These are phyloP conservation scores for Suhomyces anneliseae DNA, from an alignment of 1,139 yeast species.

Conservation along the genomic window DNA sequence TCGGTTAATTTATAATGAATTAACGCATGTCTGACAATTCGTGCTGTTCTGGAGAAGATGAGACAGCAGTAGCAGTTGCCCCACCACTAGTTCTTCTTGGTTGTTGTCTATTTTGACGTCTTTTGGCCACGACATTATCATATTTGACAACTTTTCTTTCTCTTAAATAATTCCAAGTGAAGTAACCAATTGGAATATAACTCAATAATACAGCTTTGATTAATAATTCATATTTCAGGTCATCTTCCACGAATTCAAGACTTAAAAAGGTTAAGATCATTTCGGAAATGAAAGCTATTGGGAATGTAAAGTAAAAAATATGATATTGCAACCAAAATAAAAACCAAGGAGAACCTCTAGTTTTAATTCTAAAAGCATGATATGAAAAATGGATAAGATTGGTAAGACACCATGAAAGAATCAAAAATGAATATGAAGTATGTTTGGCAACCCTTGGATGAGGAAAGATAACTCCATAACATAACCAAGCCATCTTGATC, in stretches of 20 bases:
- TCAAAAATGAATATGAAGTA: conserved; percentile 47
- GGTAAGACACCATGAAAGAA: conserved; percentile 45
- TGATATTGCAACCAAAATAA: conserved; percentile 42
- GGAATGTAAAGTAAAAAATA: conserved; percentile 44
- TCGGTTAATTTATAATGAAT: not conserved
- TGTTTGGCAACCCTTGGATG: conserved; percentile 53
- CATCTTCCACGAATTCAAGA: conserved; percentile 44
- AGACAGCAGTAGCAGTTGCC: not conserved
- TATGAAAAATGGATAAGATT: conserved; percentile 46
- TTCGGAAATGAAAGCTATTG: conserved; percentile 49
- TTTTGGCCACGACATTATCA: conserved; percentile 24
- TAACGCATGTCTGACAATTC: conserved; percentile 1
- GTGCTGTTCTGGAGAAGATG: conserved; percentile 3
- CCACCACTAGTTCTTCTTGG: not conserved
- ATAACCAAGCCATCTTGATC: conserved; percentile 39
- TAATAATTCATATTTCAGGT: conserved; percentile 26
- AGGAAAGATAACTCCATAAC: conserved; percentile 47
- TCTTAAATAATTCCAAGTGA: conserved; percentile 35
- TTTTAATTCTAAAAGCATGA: conserved; percentile 48
- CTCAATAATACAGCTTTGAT: conserved; percentile 29
- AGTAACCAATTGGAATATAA: conserved; percentile 41
- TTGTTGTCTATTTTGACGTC: conserved; percentile 10
- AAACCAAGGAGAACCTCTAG: conserved; percentile 33
- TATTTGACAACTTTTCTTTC: conserved; percentile 25
- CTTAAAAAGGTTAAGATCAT: conserved; percentile 53